These are phyloP conservation scores for Orobanche coerulescens DNA, from an alignment of 257 asterid species.

Conservation along the genomic window DNA sequence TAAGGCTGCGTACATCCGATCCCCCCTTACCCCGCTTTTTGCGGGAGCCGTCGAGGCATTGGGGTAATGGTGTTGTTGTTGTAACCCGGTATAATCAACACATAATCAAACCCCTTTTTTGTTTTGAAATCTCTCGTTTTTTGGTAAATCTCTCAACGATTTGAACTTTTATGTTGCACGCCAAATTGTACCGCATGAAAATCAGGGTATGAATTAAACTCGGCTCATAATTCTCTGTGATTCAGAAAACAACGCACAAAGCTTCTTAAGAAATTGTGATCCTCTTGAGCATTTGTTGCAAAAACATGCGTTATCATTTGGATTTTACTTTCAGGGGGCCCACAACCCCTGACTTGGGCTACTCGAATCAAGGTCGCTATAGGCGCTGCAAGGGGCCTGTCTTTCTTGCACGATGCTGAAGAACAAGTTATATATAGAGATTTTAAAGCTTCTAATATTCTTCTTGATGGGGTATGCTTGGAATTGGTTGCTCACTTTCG, in stretches of 20 bases:
- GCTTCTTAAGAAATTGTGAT: too few species aligned
- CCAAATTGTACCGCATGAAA: too few species aligned
- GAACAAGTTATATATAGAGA: constrained; percentile 83
- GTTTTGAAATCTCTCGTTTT: too few species aligned
- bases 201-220: neutral
- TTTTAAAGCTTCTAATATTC: constrained; percentile 78
- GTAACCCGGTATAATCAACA: too few species aligned
- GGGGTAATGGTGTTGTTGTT: too few species aligned
- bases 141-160: too few species aligned
- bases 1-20: too few species aligned
- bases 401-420: constrained; percentile 85
- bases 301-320: neutral
- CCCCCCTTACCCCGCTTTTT: too few species aligned
- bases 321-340: neutral
- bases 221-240: neutral
- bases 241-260: neutral
- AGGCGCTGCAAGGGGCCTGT: constrained; percentile 22
- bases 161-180: too few species aligned
- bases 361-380: constrained; percentile 22
- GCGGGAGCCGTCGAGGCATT: too few species aligned
- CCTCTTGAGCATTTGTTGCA: too few species aligned
- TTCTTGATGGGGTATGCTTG: constrained; percentile 58
- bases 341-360: constrained; percentile 19
- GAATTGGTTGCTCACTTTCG: neutral
- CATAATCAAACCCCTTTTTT: too few species aligned